These are phyloP conservation scores for Pyrenophora seminiperda DNA, from an alignment of 2,329 filamentous ascomycete genomes.

Conservation along the genomic window DNA sequence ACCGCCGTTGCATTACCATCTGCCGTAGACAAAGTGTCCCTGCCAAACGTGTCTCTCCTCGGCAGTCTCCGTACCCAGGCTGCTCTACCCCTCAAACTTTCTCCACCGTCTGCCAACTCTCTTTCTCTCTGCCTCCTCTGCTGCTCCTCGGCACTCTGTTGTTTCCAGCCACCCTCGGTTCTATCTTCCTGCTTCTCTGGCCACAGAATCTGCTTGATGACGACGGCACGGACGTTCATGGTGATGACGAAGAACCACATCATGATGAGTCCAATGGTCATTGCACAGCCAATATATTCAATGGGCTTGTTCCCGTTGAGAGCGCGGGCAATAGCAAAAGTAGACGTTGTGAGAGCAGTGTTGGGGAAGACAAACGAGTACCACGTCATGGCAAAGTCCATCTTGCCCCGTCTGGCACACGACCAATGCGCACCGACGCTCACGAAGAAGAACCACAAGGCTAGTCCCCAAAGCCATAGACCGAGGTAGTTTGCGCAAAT, in stretches of 20 bases:
- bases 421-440: constrained; percentile 77
- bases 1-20: neutral
- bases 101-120: constrained; percentile 24
- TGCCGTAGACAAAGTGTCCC: too few relatives aligned
- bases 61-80: constrained; percentile 30
- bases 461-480: constrained; percentile 82
- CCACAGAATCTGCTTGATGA: constrained; percentile 73
- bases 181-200: constrained; percentile 72
- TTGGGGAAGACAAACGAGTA: constrained; percentile 84
- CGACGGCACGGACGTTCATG: constrained; percentile 73
- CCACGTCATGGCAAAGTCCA: constrained; percentile 85
- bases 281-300: constrained; percentile 68
- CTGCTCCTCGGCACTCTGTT: constrained; percentile 39
- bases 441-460: constrained; percentile 83
- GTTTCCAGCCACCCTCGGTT: constrained; percentile 63
- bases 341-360: constrained; percentile 74
- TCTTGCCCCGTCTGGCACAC: constrained; percentile 63
- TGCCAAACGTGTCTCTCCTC: constrained; percentile 17
- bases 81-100: constrained; percentile 23
- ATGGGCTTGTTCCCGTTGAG: constrained; percentile 57
- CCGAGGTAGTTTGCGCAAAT: constrained; percentile 67
- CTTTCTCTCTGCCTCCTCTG: constrained; percentile 23
- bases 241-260: constrained; percentile 71
- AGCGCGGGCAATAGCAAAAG: constrained; percentile 69
- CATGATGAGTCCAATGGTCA: constrained; percentile 68